Conservation (phyloP, 495 filamentous ascomycete genomes). For the Tetracladium marchalianum region DNA sequence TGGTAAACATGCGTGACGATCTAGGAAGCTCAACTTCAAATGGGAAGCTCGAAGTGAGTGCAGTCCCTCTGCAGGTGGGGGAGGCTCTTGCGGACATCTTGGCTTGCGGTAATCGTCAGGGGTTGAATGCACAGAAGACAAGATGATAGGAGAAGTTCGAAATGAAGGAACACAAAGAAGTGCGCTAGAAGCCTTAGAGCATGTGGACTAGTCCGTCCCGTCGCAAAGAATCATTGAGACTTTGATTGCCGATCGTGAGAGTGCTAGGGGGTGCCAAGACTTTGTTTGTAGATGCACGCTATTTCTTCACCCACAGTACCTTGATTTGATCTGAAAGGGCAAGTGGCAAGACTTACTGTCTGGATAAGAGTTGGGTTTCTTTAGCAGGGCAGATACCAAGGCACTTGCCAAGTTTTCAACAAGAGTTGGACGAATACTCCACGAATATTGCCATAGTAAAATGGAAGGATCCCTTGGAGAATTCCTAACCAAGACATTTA, state of each 20-base stretch:
- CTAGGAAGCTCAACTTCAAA: not conserved
- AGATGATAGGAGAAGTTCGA: too few relatives aligned
- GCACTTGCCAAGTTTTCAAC: too few relatives aligned
- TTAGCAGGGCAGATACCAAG: too few relatives aligned
- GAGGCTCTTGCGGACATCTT: not conserved
- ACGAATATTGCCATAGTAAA: too few relatives aligned
- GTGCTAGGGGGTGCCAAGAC: slow-evolving; percentile 3
- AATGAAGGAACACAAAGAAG: too few relatives aligned
- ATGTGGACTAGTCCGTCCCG: too few relatives aligned
- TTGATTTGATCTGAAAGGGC: not conserved
- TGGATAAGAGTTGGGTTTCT: too few relatives aligned
- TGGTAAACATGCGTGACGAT: not conserved
- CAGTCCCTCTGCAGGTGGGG: not conserved
- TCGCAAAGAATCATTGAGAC: too few relatives aligned
- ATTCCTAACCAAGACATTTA: too few relatives aligned
- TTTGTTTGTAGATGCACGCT: not conserved
- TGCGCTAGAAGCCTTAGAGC: too few relatives aligned
- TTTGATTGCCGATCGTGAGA: not conserved
- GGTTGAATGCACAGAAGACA: not conserved
- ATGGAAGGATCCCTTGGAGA: too few relatives aligned
- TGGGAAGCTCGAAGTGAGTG: not conserved
- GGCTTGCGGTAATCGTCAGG: not conserved
- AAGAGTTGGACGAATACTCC: too few relatives aligned
- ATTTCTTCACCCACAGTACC: not conserved
- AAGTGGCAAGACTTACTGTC: slow-evolving; percentile 3